phyloP scores from a whole-genome alignment of 208 protist genomes.

The Porcisia hertigi region DNA sequence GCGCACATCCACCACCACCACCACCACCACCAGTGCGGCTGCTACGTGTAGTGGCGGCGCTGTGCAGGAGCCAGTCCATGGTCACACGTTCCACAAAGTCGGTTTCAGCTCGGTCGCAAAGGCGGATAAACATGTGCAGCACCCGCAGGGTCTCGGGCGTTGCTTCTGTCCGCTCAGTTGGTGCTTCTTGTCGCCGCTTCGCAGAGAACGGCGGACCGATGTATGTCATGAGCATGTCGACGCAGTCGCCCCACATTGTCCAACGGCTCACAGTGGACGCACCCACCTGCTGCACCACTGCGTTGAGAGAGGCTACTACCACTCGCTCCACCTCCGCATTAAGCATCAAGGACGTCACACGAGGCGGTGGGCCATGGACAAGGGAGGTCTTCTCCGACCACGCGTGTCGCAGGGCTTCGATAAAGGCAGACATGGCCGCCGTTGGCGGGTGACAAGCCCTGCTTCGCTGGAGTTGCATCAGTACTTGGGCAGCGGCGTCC shows the following conservation, averaged over 20 bases:
- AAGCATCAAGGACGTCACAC: background rate
- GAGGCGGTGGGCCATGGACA: background rate
- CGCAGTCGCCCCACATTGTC: conserved; percentile 67
- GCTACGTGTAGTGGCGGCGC: background rate
- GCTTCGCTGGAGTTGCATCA: conserved; percentile 26
- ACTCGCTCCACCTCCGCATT: conserved; percentile 13
- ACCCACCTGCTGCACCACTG: conserved; percentile 58
- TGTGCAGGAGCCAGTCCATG: conserved; percentile 43
- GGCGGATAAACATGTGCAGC: conserved; percentile 44
- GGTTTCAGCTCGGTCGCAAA: conserved; percentile 57
- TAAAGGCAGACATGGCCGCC: conserved; percentile 29
- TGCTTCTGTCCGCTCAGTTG: background rate
- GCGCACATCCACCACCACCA: background rate
- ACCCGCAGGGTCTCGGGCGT: conserved; percentile 42
- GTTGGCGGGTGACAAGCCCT: conserved; percentile 13
- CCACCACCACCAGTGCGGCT: background rate
- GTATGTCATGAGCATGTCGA: conserved; percentile 34
- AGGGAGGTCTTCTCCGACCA: conserved; percentile 3
- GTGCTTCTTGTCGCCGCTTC: background rate
- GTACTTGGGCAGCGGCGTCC: conserved; percentile 15
- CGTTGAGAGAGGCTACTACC: conserved; percentile 40
- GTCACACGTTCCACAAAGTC: conserved; percentile 53
- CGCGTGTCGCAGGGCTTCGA: conserved; percentile 13
- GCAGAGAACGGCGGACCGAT: conserved; percentile 35
- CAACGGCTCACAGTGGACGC: conserved; percentile 41